These are phyloP conservation scores for Naematelia encephala DNA, from an alignment of 768 basidiomycete species.

Conservation along the genomic window DNA sequence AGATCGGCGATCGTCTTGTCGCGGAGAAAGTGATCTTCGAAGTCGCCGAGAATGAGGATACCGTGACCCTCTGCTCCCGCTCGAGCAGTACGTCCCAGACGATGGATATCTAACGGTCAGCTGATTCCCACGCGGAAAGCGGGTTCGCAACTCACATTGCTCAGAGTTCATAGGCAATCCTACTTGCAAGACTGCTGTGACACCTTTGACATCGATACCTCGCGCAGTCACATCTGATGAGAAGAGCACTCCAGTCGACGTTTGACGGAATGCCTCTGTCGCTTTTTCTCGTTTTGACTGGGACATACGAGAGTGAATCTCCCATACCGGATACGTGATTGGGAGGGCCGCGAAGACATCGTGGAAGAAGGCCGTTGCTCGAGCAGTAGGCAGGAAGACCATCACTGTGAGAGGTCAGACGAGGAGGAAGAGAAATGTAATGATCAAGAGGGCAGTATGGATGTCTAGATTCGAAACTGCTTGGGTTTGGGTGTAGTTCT, in stretches of 20 bases:
- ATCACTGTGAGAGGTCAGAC: slow-evolving; percentile 51
- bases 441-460: too few species aligned
- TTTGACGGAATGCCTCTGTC: slow-evolving; percentile 56
- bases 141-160: slow-evolving; percentile 52
- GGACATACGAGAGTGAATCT: slow-evolving; percentile 61
- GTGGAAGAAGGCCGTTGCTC: slow-evolving; percentile 56
- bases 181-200: slow-evolving; percentile 61
- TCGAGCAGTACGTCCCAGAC: slow-evolving; percentile 54
- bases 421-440: neutral
- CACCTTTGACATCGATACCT: slow-evolving; percentile 68
- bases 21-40: slow-evolving; percentile 57
- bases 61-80: slow-evolving; percentile 56
- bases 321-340: slow-evolving; percentile 50
- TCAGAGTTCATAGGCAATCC: slow-evolving; percentile 50
- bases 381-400: slow-evolving; percentile 67
- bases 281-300: slow-evolving; percentile 57
- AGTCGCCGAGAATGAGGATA: slow-evolving; percentile 58
- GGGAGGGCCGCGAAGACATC: slow-evolving; percentile 39
- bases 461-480: too few species aligned
- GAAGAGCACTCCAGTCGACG: slow-evolving; percentile 54
- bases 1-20: slow-evolving; percentile 53
- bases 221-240: slow-evolving; percentile 56
- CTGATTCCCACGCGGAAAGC: too few species aligned
- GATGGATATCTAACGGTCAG: slow-evolving; percentile 53
- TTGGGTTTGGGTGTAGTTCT: too few species aligned